Evolutionary conservation across 495 filamentous ascomycete genomes (phyloP), one percentile per base, ranked within the genome.

Genomic region (Rhizodiscina lignyota): DNA sequence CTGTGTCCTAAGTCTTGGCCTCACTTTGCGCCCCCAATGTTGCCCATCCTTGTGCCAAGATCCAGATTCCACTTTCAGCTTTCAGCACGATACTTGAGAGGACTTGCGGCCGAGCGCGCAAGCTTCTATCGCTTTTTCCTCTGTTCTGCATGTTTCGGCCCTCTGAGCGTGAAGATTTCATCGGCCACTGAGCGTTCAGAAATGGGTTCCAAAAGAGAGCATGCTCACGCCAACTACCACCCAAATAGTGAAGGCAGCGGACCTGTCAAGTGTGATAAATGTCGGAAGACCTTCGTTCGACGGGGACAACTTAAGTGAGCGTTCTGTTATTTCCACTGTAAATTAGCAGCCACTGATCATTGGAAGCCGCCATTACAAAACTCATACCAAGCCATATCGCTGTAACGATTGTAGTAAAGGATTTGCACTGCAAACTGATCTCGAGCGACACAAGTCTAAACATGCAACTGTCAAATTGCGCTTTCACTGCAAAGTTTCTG

Each of bases 401-500:
- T 42, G 40, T 35, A 24, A 42, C 15, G 30, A 33, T 2, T 42
- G 40, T 24, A 15, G 17, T 17, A 39, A 30, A 24, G 40, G 40
- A 18, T 42, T 42, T 33, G 35, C 18, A 22, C 28, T 42, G 16
- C 37, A 31, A 21, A 17, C 13, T 31, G 40, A 42, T 19, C 40
- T 38, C 18, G 29, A 42, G 20, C 40, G 40, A 20, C 40, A 42
- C 22, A 34, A 37, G 10, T 8, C 26, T 22, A 30, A 2, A 31
- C 40, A 42, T 19, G 18, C n/a, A 38, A 16, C 4, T n/a, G 16
- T 24, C 18, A 22, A 32, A 11, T 20, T 24, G 8, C 18, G 13
- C 13, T 42, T 42, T 38, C 22, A 38, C 40, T 42, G 40, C 40
- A 31, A 42, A 38, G 19, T 18, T 12, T 26, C 35, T 13, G 26